Percentiles rank a stretch among this genome's conserved stretches.
These are phyloP conservation scores for Ogataea degrootiae DNA, from an alignment of 805 yeast species.

Conservation along the genomic window DNA sequence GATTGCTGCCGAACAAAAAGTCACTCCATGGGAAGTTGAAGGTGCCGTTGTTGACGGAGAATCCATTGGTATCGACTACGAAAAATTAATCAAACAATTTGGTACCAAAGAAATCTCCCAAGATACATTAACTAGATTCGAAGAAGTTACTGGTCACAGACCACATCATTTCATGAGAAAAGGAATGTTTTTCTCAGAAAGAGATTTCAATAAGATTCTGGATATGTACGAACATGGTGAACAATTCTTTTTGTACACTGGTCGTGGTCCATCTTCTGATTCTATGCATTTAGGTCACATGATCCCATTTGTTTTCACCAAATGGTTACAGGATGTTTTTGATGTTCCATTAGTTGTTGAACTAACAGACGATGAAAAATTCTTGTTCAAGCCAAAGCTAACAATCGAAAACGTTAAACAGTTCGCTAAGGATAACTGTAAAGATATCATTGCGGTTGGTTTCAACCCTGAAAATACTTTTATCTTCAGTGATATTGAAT, in stretches of 20 bases:
- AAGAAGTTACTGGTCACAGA: slow-evolving; percentile 75
- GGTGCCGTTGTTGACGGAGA: slow-evolving; percentile 96
- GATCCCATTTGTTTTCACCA: slow-evolving; percentile 92
- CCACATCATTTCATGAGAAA: slow-evolving; percentile 90
- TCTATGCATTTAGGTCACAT: slow-evolving; percentile 96
- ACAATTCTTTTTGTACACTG: slow-evolving; percentile 93
- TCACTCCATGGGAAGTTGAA: slow-evolving; percentile 99
- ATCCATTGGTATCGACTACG: slow-evolving; percentile 88
- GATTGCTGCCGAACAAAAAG: slow-evolving; percentile 42
- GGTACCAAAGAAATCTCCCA: slow-evolving; percentile 73
- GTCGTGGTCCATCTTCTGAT: slow-evolving; percentile 94
- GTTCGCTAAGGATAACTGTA: slow-evolving; percentile 79
- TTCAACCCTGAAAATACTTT: slow-evolving; percentile 94
- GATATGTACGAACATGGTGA: slow-evolving; percentile 92
- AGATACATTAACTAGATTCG: slow-evolving; percentile 74
- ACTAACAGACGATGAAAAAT: slow-evolving; percentile 95
- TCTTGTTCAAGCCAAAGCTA: slow-evolving; percentile 85
- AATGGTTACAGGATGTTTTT: slow-evolving; percentile 97
- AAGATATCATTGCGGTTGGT: slow-evolving; percentile 91
- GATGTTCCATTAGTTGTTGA: slow-evolving; percentile 94
- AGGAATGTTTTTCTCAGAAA: slow-evolving; percentile 89
- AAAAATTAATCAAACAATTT: slow-evolving; percentile 77
- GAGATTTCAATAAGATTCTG: slow-evolving; percentile 74
- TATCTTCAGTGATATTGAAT: slow-evolving; percentile 86
- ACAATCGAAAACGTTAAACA: slow-evolving; percentile 83